Evolutionary conservation across 78 protist species (phyloP), one percentile per base, ranked within the genome.

Genomic region (Polysphondylium violaceum): DNA sequence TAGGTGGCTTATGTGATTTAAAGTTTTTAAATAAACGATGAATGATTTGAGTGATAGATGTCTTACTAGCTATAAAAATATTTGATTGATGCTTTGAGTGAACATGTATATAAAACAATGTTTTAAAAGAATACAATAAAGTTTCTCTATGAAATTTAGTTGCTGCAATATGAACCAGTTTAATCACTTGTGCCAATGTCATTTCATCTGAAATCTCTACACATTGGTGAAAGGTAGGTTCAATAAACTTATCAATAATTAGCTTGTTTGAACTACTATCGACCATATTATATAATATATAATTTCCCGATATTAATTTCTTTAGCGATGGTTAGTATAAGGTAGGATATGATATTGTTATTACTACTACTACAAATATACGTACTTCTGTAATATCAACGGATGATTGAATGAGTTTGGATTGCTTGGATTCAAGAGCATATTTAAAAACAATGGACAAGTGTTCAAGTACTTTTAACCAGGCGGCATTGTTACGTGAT

Each of bases 101-200:
- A n/a, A 83, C 58, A 59, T 83, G 35, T 29, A 83, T 83, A 59
- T 83, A 83, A 41, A 83, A 83, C 6, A 83, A 29, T 31, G 91
- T 83, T 74, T 83, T 83, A 8, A 83, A 51, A n/a, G 73, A 8
- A 31, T 55, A 59, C 3, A 83, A 29, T 64, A 83, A n/a, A 59
- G 91, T 83, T 33, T 83, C 68, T 74, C 76, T 83, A 51, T 83
- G 91, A 44, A 71, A 83, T 58, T 83, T 83, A n/a, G 81, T 68
- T 21, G 91, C 43, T 21, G 55, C 73, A 14, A 55, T 67, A 38
- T 50, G 53, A 14, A 83, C 91, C 68, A 83, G 31, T 40, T 69
- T 83, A 0, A 74, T 43, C 25, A 83, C 36, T 56, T 83, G 91
- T 23, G 69, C 36, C 35, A 83, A 41, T 59, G 91, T 59, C 91